A percentile compares a stretch with the other conserved stretches of the same genome.
Conservation (phyloP, 1,284 basidiomycete species). For the Cronartium quercuum region DNA sequence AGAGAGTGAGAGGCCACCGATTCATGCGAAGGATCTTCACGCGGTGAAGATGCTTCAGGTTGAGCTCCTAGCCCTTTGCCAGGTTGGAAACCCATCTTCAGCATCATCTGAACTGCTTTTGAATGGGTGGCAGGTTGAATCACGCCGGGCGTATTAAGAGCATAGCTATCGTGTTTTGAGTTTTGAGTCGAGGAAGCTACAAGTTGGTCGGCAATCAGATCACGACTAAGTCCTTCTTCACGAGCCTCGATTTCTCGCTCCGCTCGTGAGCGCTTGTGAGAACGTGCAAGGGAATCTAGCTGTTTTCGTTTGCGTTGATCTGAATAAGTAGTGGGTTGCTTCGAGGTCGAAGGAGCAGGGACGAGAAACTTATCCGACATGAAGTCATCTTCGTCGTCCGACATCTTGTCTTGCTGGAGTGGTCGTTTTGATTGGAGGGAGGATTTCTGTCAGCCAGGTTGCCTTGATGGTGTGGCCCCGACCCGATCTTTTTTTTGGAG, state of each 20-base stretch:
- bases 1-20: background rate
- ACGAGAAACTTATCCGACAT: slow-evolving; percentile 37
- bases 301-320: slow-evolving; percentile 24
- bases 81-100: slow-evolving; percentile 38
- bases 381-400: slow-evolving; percentile 34
- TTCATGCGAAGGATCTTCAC: background rate
- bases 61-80: slow-evolving; percentile 14
- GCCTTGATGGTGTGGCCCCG: too few relatives aligned
- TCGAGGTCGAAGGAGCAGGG: background rate
- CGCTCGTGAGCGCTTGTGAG: slow-evolving; percentile 9
- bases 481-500: too few relatives aligned
- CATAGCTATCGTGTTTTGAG: background rate
- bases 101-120: slow-evolving; percentile 35
- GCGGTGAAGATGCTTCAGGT: background rate
- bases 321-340: slow-evolving; percentile 7
- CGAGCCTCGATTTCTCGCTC: slow-evolving; percentile 29
- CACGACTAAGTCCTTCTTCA: slow-evolving; percentile 22
- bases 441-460: too few relatives aligned
- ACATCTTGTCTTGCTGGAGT: too few relatives aligned
- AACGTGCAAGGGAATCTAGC: background rate
- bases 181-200: background rate
- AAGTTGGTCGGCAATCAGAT: slow-evolving; percentile 2
- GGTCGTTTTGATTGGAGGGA: too few relatives aligned
- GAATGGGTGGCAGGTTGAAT: background rate
- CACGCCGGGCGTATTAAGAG: background rate